Percentiles rank a stretch among this genome's conserved stretches.
Evolutionary conservation across 495 filamentous ascomycete genomes (phyloP).

Genomic region (Glarea lozoyensis): DNA sequence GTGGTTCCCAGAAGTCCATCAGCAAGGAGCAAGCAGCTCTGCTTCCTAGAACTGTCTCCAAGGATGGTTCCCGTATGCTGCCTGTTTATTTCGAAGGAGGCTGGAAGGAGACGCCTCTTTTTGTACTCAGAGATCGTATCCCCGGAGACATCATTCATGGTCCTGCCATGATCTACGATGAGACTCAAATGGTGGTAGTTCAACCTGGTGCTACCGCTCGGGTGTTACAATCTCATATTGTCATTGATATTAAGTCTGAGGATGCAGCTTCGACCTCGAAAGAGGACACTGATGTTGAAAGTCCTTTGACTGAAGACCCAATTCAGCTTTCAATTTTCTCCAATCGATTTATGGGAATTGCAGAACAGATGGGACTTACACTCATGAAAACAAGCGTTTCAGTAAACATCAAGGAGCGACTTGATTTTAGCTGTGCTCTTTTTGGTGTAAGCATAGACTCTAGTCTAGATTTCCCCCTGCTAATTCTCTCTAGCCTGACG

Average conservation of each 20-base stretch:
- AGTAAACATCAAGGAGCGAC: conserved; percentile 36
- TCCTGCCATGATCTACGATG: conserved; percentile 21
- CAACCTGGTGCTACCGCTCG: conserved; percentile 17
- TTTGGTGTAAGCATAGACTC: conserved; percentile 14
- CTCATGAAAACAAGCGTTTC: conserved; percentile 32
- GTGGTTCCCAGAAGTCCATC: no score
- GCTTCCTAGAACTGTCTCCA: no score
- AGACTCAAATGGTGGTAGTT: conserved; percentile 22
- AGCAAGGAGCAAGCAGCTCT: background rate
- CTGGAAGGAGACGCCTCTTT: conserved; percentile 18
- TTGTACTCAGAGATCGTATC: conserved; percentile 11
- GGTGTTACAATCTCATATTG: conserved; percentile 17
- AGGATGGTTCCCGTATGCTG: no score
- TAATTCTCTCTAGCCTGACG: conserved; percentile 25
- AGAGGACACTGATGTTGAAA: background rate
- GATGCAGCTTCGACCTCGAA: background rate
- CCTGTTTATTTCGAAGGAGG: conserved; percentile 15
- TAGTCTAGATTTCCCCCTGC: conserved; percentile 9
- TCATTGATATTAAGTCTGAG: conserved; percentile 14
- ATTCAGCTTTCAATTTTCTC: conserved; percentile 23
- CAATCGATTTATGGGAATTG: conserved; percentile 32
- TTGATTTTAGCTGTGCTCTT: conserved; percentile 36
- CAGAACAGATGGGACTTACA: conserved; percentile 36
- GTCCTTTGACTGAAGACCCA: conserved; percentile 18
- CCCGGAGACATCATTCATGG: conserved; percentile 15